Conservation (phyloP, 192 early-diverging fungal species). For the Coemansia sp. region DNA sequence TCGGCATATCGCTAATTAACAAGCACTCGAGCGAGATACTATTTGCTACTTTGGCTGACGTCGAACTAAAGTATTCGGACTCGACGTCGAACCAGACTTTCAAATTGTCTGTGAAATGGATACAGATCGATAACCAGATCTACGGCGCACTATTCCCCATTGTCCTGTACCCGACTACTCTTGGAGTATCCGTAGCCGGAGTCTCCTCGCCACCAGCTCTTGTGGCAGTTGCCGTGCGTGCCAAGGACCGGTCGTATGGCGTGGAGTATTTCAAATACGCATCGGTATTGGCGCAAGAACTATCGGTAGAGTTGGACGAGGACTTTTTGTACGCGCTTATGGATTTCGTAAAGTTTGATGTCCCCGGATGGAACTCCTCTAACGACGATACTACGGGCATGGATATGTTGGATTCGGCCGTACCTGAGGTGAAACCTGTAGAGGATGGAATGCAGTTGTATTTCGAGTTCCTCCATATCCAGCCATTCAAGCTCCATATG, state of each 20-base stretch:
- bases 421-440: slow-evolving; percentile 69
- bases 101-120: slow-evolving; percentile 81
- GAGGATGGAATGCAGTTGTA: slow-evolving; percentile 79
- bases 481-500: slow-evolving; percentile 94
- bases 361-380: slow-evolving; percentile 27
- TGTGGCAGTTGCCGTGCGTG: slow-evolving; percentile 74
- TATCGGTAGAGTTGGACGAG: slow-evolving; percentile 93
- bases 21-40: slow-evolving; percentile 79
- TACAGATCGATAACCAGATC: slow-evolving; percentile 97
- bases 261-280: slow-evolving; percentile 96
- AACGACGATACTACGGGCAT: slow-evolving; percentile 12
- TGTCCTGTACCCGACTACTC: slow-evolving; percentile 88
- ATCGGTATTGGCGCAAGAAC: slow-evolving; percentile 86
- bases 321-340: slow-evolving; percentile 84
- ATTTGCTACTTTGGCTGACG: slow-evolving; percentile 76
- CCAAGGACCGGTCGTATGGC: slow-evolving; percentile 93
- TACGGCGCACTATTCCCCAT: slow-evolving; percentile 85
- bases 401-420: slow-evolving; percentile 49
- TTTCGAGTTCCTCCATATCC: slow-evolving; percentile 92
- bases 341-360: slow-evolving; percentile 84
- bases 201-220: slow-evolving; percentile 59
- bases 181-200: slow-evolving; percentile 65
- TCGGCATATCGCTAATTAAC: slow-evolving; percentile 91
- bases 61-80: slow-evolving; percentile 78
- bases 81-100: slow-evolving; percentile 79